phyloP scores from a whole-genome alignment of 2,329 filamentous ascomycete species.

The Stromatinia cepivora region DNA sequence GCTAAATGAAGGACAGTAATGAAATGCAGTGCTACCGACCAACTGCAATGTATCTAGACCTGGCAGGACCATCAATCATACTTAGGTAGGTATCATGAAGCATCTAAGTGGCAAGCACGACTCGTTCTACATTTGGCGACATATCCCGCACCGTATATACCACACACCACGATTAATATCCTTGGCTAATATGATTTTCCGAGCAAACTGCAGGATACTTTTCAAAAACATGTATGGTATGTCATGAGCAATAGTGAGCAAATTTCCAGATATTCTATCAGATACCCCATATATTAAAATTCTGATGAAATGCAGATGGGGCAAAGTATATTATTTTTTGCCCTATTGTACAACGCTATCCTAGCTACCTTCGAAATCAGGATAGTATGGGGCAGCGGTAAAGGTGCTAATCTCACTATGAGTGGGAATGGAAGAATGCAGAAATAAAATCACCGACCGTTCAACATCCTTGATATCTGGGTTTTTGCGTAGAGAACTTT shows the following conservation, averaged over 20 bases:
- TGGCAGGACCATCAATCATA: conserved; percentile 7
- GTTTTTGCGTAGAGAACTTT: conserved; percentile 3
- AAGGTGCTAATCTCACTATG: not conserved
- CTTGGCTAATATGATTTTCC: conserved; percentile 4
- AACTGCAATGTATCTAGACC: conserved; percentile 17
- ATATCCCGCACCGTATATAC: not conserved
- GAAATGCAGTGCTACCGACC: conserved; percentile 17
- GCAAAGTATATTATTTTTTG: not conserved
- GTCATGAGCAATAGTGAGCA: not conserved
- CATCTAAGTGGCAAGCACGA: conserved; percentile 18
- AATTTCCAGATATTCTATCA: conserved; percentile 1
- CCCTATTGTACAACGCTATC: not conserved
- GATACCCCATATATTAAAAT: conserved; percentile 13
- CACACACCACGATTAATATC: not conserved
- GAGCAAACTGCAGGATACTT: not conserved
- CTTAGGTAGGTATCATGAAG: conserved; percentile 17
- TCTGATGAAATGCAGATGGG: conserved; percentile 9
- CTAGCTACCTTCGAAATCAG: conserved; percentile 17
- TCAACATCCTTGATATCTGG: conserved; percentile 4
- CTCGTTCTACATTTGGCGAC: conserved; percentile 6
- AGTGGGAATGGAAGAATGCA: conserved; percentile 15
- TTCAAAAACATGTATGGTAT: not conserved
- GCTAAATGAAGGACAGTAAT: not conserved
- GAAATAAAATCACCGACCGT: conserved; percentile 21
- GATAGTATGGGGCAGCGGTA: conserved; percentile 6